Base-by-base conservation (phyloP, 2,329 filamentous ascomycete species). In the Fusarium newnesense region DNA sequence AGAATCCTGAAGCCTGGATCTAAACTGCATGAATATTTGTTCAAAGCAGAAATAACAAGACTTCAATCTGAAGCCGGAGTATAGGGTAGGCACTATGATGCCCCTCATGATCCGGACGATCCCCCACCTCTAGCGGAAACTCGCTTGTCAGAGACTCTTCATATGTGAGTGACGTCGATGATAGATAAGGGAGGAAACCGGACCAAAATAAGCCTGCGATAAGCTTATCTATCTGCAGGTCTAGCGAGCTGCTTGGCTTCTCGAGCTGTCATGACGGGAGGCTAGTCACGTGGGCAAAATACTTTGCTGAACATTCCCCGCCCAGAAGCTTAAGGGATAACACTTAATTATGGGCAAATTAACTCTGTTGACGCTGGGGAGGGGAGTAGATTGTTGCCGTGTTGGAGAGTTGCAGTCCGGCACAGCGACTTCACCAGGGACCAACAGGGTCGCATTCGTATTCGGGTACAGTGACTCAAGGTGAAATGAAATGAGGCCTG, bases 41-140 rank as follows among this genome's bases (percentile, higher is more conserved):
- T 26, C 5, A 36, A 52, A 52, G n/a, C n/a, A 52, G n/a, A 12
- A 26, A 36, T 26, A 13, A 26, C 24, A 39, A 28, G 13, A 19
- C 19, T 19, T 28, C n/a, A 18, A 10, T 15, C 7, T 34, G 28
- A 13, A 21, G 32, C 16, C 9, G 1, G 18, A 16, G 18, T 67
- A 60, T n/a, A 74, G 66, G 70, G 70, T 73, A 73, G 42, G 11
- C 9, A 16, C 8, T 28, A 46, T 46, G 43, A 47, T 68, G 44
- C 71, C 71, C 71, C 71, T 72, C 71, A 60, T 59, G 52, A 72
- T 72, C 54, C 57, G 47, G 67, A 49, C 60, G 71, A 74, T 74
- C 71, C 71, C 71, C 71, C 71, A 74, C 71, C 56, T 69, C 56
- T 74, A 73, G 52, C 63, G 37, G 52, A 46, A 24, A 26, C 42